Percentiles rank a stretch among this genome's conserved stretches.
phyloP scores from a whole-genome alignment of 106 monocot species.

The Posidonia australis region DNA sequence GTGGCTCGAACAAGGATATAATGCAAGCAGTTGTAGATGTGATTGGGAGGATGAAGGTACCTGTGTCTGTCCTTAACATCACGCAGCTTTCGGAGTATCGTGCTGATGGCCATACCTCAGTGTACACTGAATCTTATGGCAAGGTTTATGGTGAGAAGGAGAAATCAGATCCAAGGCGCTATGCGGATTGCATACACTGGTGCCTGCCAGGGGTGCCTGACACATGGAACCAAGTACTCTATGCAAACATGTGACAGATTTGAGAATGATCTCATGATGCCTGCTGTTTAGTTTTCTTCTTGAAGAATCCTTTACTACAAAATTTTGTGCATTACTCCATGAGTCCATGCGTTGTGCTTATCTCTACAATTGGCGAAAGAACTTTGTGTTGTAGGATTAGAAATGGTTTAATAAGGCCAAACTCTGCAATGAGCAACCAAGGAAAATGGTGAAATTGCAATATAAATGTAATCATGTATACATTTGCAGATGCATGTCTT shows the following conservation, averaged over 20 bases:
- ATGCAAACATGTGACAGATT: slow-evolving; percentile 2
- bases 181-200: slow-evolving; percentile 61
- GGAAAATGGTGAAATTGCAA: too few relatives aligned
- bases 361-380: too few relatives aligned
- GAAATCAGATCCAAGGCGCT: slow-evolving; percentile 32
- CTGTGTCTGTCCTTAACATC: slow-evolving; percentile 39
- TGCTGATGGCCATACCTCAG: slow-evolving; percentile 50
- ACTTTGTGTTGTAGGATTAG: too few relatives aligned
- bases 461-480: too few relatives aligned
- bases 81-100: slow-evolving; percentile 68
- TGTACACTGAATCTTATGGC: slow-evolving; percentile 39
- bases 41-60: slow-evolving; percentile 2
- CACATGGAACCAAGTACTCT: slow-evolving; percentile 56
- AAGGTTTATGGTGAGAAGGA: slow-evolving; percentile 23
- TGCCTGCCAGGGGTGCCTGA: slow-evolving; percentile 57
- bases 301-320: too few relatives aligned
- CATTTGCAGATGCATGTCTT: too few relatives aligned
- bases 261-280: too few relatives aligned
- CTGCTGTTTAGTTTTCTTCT: too few relatives aligned
- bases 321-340: too few relatives aligned
- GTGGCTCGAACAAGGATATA: slow-evolving; percentile 9
- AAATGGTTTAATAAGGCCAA: too few relatives aligned
- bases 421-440: too few relatives aligned
- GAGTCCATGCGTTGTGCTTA: too few relatives aligned
- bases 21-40: not conserved